Base-by-base conservation (phyloP, 1,284 basidiomycete species). In the Apiotrichum laibachii region DNA sequence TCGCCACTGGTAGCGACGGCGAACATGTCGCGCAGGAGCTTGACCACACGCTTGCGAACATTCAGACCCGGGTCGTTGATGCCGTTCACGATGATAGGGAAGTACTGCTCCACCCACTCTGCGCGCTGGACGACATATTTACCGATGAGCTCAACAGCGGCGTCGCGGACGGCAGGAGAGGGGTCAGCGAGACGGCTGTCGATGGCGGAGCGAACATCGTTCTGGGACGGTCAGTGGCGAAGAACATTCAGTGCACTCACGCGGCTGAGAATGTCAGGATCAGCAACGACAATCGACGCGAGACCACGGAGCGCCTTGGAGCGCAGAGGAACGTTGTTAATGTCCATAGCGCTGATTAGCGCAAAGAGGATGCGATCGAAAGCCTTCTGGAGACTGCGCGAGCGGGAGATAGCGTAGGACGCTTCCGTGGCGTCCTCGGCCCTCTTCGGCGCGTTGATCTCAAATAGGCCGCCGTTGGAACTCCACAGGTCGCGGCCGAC, bases 11-110 rank as follows among this genome's bases (percentile, higher is more conserved):
- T 80, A 1, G 86, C 85, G 6, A 86, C 83, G 10, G 76, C 69
- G 72, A 94, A 95, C 67, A 93, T 88, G 16, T 86, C 84, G 71
- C 88, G 91, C 51, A 99, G 82, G 0, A 99, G 81, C 76, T 94
- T 97, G 78, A 99, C 89, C 52, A 96, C 93, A 6, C 96, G 86
- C 72, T 96, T 96, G 37, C 96, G 85, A 2, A 99, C 96, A 21
- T 86, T 86, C 8, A 98, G 81, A 6, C 95, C 93, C 43, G 92
- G 89, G 72, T 99, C 95, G 45, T 89, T 88, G 67, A 96, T 90
- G 11, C 94, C 87, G 57, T 89, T 88, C 5, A 88, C 85, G 42
- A 99, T 88, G 74, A 86, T 86, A 43, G 84, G 82, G 70, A 93
- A 93, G 78, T 97, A 96, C 63, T 90, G 85, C 4, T 85, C 83